These are phyloP conservation scores for Emergomyces orientalis DNA, from an alignment of 2,329 filamentous ascomycete species.

Conservation along the genomic window DNA sequence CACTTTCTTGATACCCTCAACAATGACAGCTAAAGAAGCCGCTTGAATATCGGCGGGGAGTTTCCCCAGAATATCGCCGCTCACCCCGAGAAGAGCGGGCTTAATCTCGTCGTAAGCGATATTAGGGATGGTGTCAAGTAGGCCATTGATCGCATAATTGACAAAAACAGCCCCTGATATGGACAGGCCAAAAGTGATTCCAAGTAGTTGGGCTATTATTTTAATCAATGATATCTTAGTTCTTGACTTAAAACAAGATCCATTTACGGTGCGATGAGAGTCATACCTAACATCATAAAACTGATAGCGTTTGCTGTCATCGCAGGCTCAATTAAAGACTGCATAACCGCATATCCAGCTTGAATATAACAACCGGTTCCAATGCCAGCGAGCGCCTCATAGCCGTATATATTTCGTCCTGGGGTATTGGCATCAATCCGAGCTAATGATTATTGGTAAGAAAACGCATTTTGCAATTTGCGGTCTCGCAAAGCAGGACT, in stretches of 20 bases:
- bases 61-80: background rate
- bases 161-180: background rate
- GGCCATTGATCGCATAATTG: background rate
- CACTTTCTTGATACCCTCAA: conserved; percentile 3
- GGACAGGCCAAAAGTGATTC: background rate
- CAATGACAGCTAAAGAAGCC: background rate
- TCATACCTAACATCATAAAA: conserved; percentile 25
- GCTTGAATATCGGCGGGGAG: background rate
- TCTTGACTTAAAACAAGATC: background rate
- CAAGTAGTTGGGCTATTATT: background rate
- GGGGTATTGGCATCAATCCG: conserved; percentile 10
- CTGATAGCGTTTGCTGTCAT: conserved; percentile 28
- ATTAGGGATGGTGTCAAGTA: background rate
- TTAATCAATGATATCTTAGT: background rate
- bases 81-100: background rate
- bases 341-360: conserved; percentile 31
- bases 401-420: conserved; percentile 20
- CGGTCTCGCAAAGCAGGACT: background rate
- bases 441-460: background rate
- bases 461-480: background rate
- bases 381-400: conserved; percentile 31
- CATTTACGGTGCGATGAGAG: background rate
- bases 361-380: conserved; percentile 29
- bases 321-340: conserved; percentile 26
- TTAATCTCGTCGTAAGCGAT: background rate